Evolutionary conservation across 192 early-diverging fungal genomes (phyloP).

Genomic region (Cetraspora pellucida): DNA sequence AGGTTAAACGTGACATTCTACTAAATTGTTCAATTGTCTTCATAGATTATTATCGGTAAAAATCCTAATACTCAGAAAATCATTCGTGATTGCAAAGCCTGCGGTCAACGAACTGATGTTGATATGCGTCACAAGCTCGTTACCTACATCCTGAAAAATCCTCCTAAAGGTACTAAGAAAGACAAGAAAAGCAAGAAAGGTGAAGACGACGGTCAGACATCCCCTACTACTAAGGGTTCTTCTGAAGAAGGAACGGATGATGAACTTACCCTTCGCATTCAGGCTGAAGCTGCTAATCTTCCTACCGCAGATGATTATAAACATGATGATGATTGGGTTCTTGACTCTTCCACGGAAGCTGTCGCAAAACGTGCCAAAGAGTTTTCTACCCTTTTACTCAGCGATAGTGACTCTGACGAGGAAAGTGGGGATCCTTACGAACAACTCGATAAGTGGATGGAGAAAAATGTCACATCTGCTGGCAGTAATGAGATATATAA

Average conservation of each 20-base stretch:
- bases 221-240: slow-evolving; percentile 31
- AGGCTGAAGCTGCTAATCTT: slow-evolving; percentile 68
- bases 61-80: slow-evolving; percentile 50
- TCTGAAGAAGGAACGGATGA: slow-evolving; percentile 65
- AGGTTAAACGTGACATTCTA: no score
- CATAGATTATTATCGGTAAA: slow-evolving; percentile 21
- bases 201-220: slow-evolving; percentile 53
- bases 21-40: not conserved
- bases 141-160: slow-evolving; percentile 92
- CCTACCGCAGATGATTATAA: slow-evolving; percentile 53
- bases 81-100: slow-evolving; percentile 86
- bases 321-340: slow-evolving; percentile 77
- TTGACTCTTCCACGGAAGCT: slow-evolving; percentile 80
- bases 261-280: slow-evolving; percentile 67
- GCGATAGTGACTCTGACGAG: slow-evolving; percentile 60
- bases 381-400: slow-evolving; percentile 52
- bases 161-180: slow-evolving; percentile 68
- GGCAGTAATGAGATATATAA: slow-evolving; percentile 70
- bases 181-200: slow-evolving; percentile 53
- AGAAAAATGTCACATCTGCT: slow-evolving; percentile 54
- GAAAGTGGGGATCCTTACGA: slow-evolving; percentile 72
- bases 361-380: slow-evolving; percentile 74
- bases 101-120: slow-evolving; percentile 78
- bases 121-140: slow-evolving; percentile 90
- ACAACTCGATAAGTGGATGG: slow-evolving; percentile 75